These are phyloP conservation scores for Prunus mume DNA, from an alignment of 306 rosid species.

Conservation along the genomic window DNA sequence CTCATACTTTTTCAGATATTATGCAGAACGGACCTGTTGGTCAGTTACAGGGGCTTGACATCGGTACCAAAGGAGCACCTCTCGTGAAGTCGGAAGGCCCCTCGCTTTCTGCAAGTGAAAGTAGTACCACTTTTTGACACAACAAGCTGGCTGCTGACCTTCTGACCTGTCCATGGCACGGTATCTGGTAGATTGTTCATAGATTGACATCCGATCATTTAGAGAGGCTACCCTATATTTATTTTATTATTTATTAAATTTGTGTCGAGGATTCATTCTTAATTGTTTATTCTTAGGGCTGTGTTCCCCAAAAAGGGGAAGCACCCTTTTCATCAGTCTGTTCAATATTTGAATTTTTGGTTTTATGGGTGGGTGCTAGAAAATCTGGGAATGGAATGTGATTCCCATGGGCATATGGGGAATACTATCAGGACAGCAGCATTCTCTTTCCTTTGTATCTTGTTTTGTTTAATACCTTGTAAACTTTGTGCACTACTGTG, in stretches of 20 bases:
- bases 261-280: conserved; percentile 43
- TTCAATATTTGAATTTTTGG: conserved; percentile 33
- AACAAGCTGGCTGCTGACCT: conserved; percentile 48
- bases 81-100: conserved; percentile 76
- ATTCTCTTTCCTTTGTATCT: conserved; percentile 37
- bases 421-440: conserved; percentile 33
- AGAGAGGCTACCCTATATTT: conserved; percentile 45
- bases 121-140: conserved; percentile 73
- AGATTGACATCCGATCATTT: conserved; percentile 59
- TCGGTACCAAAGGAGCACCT: conserved; percentile 59
- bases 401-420: conserved; percentile 37
- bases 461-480: conserved; percentile 41
- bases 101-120: conserved; percentile 89
- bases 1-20: conserved; percentile 64
- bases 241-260: conserved; percentile 39
- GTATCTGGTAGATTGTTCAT: conserved; percentile 57
- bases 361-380: conserved; percentile 37
- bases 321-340: conserved; percentile 36
- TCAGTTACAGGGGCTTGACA: conserved; percentile 91
- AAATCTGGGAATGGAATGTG: conserved; percentile 56
- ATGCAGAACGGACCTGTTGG: conserved; percentile 79
- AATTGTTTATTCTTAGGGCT: conserved; percentile 67
- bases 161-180: conserved; percentile 55
- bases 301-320: conserved; percentile 44
- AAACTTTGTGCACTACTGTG: conserved; percentile 35